Conservation (phyloP, 2,329 filamentous ascomycete species). For the Diaporthe caulivora region DNA sequence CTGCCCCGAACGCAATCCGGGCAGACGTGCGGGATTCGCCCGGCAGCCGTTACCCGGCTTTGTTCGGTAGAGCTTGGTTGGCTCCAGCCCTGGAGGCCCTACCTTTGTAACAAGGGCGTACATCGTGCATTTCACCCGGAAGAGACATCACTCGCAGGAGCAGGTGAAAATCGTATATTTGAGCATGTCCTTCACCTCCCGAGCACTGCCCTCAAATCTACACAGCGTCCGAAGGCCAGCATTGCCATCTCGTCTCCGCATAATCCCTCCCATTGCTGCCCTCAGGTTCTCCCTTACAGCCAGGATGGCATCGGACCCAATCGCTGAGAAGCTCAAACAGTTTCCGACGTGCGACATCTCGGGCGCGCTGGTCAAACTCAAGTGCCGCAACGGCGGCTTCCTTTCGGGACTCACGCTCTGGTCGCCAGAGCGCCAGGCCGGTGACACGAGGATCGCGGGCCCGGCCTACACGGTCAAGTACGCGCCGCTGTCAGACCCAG, state of each 20-base stretch:
- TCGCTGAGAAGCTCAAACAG: slow-evolving; percentile 48
- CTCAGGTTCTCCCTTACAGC: background rate
- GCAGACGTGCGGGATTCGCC: background rate
- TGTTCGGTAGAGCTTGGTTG: background rate
- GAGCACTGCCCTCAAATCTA: background rate
- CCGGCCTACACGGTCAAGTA: slow-evolving; percentile 68
- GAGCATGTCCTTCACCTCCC: background rate
- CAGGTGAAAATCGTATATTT: background rate
- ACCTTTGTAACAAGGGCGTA: too few species aligned
- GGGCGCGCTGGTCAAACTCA: slow-evolving; percentile 64
- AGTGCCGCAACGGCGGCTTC: slow-evolving; percentile 63
- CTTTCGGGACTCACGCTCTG: slow-evolving; percentile 66
- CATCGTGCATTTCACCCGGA: background rate
- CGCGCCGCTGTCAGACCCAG: slow-evolving; percentile 58
- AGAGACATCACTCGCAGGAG: background rate
- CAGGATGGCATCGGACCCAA: slow-evolving; percentile 43
- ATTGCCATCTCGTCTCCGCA: background rate
- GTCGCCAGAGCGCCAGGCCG: slow-evolving; percentile 64
- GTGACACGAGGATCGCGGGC: slow-evolving; percentile 64
- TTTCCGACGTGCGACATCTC: slow-evolving; percentile 62
- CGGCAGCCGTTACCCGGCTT: too few species aligned
- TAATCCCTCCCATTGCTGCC: background rate
- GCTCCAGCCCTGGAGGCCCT: background rate
- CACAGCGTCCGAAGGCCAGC: background rate
- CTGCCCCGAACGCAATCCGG: background rate